phyloP scores from a whole-genome alignment of 208 protist species.

The Crithidia brevicula region DNA sequence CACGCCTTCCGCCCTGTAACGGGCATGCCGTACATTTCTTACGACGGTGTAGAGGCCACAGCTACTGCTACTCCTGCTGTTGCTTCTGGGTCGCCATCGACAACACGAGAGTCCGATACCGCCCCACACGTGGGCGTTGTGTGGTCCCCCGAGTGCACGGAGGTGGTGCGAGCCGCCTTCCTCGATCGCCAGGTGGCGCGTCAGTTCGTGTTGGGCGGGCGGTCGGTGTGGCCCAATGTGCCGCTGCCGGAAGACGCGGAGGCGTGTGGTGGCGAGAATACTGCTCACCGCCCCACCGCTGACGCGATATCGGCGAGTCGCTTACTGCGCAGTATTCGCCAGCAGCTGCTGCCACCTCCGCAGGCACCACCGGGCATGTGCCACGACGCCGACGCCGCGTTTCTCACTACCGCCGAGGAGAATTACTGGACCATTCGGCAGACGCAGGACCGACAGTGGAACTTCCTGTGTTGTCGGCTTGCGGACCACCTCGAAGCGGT shows the following conservation, averaged over 20 bases:
- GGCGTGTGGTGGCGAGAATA: not conserved
- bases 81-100: not conserved
- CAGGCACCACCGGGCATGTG: conserved; percentile 17
- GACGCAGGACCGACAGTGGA: conserved; percentile 44
- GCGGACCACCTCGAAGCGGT: conserved; percentile 23
- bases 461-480: conserved; percentile 31
- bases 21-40: conserved; percentile 3
- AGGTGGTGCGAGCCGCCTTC: conserved; percentile 42
- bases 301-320: conserved; percentile 4
- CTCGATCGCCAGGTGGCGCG: conserved; percentile 26
- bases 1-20: not conserved
- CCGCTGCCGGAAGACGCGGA: conserved; percentile 9
- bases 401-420: conserved; percentile 53
- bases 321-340: conserved; percentile 30
- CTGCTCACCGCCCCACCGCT: not conserved
- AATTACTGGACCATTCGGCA: conserved; percentile 31
- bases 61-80: not conserved
- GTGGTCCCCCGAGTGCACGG: conserved; percentile 35
- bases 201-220: conserved; percentile 21
- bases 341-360: conserved; percentile 34
- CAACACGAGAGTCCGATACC: not conserved
- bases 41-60: not conserved
- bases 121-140: not conserved
- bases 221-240: conserved; percentile 29
- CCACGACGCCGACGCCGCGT: conserved; percentile 4